These are phyloP conservation scores for Silybum marianum DNA, from an alignment of 129 eudicot genomes.

Conservation along the genomic window DNA sequence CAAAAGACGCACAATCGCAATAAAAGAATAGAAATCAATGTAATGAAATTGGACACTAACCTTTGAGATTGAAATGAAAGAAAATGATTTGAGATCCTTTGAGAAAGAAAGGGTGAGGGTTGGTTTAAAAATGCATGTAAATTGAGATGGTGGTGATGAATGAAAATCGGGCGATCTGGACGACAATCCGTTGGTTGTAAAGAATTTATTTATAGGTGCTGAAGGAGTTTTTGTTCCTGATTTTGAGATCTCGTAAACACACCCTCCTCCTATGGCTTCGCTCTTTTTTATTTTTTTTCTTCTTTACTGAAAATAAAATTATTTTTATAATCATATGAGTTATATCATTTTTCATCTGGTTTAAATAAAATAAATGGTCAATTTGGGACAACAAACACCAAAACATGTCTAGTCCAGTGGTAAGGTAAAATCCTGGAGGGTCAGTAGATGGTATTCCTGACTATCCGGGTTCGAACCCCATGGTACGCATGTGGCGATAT, in stretches of 20 bases:
- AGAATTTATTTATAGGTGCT: not conserved
- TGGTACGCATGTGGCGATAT: no score
- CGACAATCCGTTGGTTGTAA: slow-evolving; percentile 26
- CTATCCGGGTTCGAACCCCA: no score
- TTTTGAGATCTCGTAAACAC: not conserved
- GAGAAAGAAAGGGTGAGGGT: slow-evolving; percentile 20
- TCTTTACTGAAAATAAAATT: no score
- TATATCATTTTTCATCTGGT: no score
- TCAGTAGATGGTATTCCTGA: no score
- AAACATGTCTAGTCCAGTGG: no score
- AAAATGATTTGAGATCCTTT: not conserved
- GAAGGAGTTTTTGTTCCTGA: not conserved
- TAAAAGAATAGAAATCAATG: no score
- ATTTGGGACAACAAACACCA: no score
- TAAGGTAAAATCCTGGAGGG: no score
- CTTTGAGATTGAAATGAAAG: not conserved
- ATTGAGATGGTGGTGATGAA: slow-evolving; percentile 21
- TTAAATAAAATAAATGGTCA: no score
- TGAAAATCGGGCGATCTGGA: slow-evolving; percentile 35
- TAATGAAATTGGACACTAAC: not conserved
- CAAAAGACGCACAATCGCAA: not conserved
- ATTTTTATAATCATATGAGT: no score
- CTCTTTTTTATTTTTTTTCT: not conserved
- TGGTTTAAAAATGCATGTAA: slow-evolving; percentile 26
- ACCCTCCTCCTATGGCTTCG: not conserved